Conservation (phyloP, 352 stramenopile genomes). For the Peronospora destructor region DNA sequence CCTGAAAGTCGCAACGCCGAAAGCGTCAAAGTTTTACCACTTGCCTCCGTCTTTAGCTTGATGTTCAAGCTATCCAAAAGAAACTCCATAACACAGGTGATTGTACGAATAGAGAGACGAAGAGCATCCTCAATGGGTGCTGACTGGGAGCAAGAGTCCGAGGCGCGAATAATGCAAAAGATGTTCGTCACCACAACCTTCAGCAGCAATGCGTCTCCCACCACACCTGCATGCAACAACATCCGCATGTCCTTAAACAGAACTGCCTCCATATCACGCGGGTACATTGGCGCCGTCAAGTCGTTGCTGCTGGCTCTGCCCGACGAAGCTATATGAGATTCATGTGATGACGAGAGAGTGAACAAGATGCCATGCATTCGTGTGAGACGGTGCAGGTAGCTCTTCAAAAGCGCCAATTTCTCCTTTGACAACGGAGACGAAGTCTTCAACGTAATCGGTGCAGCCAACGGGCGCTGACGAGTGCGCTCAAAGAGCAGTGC, state of each 20-base stretch:
- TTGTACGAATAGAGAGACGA: constrained; percentile 40
- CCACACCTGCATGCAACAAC: constrained; percentile 46
- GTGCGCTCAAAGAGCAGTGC: constrained; percentile 84
- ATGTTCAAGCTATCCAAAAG: constrained; percentile 30
- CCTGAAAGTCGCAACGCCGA: constrained; percentile 37
- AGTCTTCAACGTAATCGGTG: constrained; percentile 33
- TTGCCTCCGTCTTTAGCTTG: constrained; percentile 16
- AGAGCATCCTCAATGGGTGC: constrained; percentile 39
- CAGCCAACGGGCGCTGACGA: constrained; percentile 56
- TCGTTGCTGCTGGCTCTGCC: constrained; percentile 9
- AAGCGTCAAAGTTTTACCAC: constrained; percentile 9
- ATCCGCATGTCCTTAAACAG: constrained; percentile 53
- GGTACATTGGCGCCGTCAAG: constrained; percentile 30
- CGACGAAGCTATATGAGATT: constrained; percentile 15
- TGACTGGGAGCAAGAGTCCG: constrained; percentile 16
- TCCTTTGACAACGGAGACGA: constrained; percentile 50
- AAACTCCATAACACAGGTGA: constrained; percentile 47
- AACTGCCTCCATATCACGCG: constrained; percentile 59
- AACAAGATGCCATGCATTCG: constrained; percentile 84
- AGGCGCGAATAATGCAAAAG: constrained; percentile 53
- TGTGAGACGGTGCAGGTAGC: constrained; percentile 79
- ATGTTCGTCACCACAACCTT: constrained; percentile 78
- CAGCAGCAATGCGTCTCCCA: constrained; percentile 71
- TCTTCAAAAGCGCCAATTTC: constrained; percentile 83
- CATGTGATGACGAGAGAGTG: constrained; percentile 32